These are phyloP conservation scores for Cystobasidium ongulense DNA, from an alignment of 768 basidiomycete genomes.

Conservation along the genomic window DNA sequence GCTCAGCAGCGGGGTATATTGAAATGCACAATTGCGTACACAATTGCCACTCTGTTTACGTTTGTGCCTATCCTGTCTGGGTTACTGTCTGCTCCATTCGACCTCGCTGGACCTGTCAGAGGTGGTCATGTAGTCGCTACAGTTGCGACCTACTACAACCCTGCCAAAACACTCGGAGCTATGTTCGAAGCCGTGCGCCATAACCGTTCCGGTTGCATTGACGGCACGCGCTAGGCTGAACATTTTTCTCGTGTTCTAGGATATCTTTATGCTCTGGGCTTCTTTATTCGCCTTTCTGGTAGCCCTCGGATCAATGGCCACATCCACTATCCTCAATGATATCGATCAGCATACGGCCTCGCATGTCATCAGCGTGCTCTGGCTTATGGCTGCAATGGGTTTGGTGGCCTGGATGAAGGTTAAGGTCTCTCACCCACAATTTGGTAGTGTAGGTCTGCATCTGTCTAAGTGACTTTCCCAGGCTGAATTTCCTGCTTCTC, in stretches of 20 bases:
- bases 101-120: constrained; percentile 24
- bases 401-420: constrained; percentile 81
- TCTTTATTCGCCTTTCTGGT: constrained; percentile 39
- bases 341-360: constrained; percentile 66
- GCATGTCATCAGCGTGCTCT: constrained; percentile 63
- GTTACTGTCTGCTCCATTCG: constrained; percentile 52
- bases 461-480: neutral
- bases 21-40: constrained; percentile 86
- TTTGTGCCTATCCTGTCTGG: constrained; percentile 68
- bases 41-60: constrained; percentile 83
- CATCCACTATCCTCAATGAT: constrained; percentile 11
- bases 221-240: constrained; percentile 44
- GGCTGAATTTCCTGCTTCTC: constrained; percentile 24
- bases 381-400: constrained; percentile 77
- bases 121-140: constrained; percentile 37
- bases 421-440: constrained; percentile 79
- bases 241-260: neutral
- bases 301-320: constrained; percentile 41
- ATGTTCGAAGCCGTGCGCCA: constrained; percentile 92
- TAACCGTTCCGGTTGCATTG: constrained; percentile 70
- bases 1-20: constrained; percentile 50
- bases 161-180: constrained; percentile 80
- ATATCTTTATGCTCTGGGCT: constrained; percentile 37
- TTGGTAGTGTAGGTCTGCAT: constrained; percentile 25
- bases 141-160: constrained; percentile 80